Evolutionary conservation across 2,329 filamentous ascomycete species (phyloP).

Genomic region (Fusarium agapanthi): DNA sequence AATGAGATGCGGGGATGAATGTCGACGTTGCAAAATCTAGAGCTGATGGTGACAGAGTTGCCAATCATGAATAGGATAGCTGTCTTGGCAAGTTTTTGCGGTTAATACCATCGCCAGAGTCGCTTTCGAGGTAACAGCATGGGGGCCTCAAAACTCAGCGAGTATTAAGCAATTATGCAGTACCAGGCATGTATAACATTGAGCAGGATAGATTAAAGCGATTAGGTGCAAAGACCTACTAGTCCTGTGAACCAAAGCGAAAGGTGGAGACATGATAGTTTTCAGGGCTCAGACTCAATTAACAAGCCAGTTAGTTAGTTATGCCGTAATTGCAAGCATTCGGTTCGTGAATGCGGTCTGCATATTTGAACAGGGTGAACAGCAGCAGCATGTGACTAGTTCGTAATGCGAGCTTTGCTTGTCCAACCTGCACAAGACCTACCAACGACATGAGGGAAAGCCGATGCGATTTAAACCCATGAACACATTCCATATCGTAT

Average conservation of each 20-base stretch:
- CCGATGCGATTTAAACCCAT: constrained; percentile 5
- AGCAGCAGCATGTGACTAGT: constrained; percentile 19
- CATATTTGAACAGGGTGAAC: constrained; percentile 12
- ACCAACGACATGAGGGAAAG: constrained; percentile 4
- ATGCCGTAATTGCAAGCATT: constrained; percentile 21
- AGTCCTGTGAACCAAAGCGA: constrained; percentile 12
- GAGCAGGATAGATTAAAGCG: background rate
- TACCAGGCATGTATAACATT: background rate
- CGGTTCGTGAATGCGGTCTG: constrained; percentile 21
- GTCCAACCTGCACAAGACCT: constrained; percentile 15
- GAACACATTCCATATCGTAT: constrained; percentile 20
- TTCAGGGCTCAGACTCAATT: constrained; percentile 31
- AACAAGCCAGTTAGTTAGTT: constrained; percentile 11
- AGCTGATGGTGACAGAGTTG: background rate
- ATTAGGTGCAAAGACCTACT: constrained; percentile 4
- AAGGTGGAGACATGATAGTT: constrained; percentile 23
- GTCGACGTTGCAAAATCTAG: constrained; percentile 1
- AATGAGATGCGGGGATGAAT: background rate
- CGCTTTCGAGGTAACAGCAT: background rate
- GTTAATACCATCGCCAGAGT: background rate
- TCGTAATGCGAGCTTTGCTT: constrained; percentile 18
- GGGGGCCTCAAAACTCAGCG: constrained; percentile 1
- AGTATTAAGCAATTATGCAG: constrained; percentile 15
- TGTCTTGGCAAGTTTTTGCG: background rate
- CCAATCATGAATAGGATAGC: background rate